A percentile compares a stretch with the other conserved stretches of the same genome.
Evolutionary conservation across 176 grass and related monocot genomes (phyloP).

Genomic region (Olyra latifolia): DNA sequence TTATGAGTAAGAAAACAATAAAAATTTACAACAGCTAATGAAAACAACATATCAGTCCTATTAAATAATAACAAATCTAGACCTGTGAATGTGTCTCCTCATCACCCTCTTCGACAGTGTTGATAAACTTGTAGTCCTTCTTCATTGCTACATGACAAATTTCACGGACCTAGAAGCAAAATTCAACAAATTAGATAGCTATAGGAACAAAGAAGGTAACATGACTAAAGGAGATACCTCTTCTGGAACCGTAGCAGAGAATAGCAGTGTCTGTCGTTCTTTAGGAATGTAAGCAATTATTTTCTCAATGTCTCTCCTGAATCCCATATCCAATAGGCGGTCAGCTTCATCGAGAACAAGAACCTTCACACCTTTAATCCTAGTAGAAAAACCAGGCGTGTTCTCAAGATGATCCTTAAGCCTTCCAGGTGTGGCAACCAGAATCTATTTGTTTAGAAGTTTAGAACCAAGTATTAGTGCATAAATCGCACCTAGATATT

Average conservation of each 20-base stretch:
- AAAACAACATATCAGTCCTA: conserved; percentile 3
- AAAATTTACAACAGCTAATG: conserved; percentile 32
- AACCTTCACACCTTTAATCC: conserved; percentile 84
- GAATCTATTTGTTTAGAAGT: conserved; percentile 54
- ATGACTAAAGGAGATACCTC: conserved; percentile 61
- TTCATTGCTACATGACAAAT: conserved; percentile 87
- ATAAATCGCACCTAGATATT: conserved; percentile 13
- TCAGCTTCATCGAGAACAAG: conserved; percentile 98
- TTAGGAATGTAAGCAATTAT: conserved; percentile 82
- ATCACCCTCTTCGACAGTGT: conserved; percentile 85
- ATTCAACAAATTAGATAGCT: conserved; percentile 29
- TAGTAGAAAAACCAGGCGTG: conserved; percentile 72
- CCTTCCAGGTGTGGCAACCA: conserved; percentile 92
- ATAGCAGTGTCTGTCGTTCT: conserved; percentile 86
- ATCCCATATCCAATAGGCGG: conserved; percentile 94
- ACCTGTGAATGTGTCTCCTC: conserved; percentile 95
- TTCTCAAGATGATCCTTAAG: conserved; percentile 96
- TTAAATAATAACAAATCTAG: conserved; percentile 2
- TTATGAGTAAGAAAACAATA: neutral
- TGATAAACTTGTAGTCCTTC: conserved; percentile 76
- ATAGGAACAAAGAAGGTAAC: conserved; percentile 15
- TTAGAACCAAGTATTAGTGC: conserved; percentile 23
- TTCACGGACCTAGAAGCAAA: conserved; percentile 63
- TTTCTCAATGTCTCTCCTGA: conserved; percentile 91
- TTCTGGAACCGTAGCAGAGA: conserved; percentile 91